Evolutionary conservation across 495 filamentous ascomycete species (phyloP).

Genomic region (Penicillium tannophilum): DNA sequence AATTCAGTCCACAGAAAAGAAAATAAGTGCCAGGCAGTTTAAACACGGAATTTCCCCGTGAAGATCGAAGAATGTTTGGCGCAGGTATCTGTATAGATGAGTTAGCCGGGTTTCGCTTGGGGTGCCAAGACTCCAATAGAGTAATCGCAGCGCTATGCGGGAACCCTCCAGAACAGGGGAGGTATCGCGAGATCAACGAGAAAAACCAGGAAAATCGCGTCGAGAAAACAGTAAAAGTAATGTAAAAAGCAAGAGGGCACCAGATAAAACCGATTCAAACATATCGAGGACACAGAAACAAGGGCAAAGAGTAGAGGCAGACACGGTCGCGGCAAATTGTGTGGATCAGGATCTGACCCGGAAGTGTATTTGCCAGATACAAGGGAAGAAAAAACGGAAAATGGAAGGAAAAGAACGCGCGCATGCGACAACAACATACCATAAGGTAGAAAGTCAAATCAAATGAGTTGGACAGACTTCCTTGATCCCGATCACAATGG

Average conservation of each 20-base stretch:
- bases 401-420: slow-evolving; percentile 10
- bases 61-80: slow-evolving; percentile 10
- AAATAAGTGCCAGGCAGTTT: not conserved
- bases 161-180: slow-evolving; percentile 18
- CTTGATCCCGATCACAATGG: not conserved
- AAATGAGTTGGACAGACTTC: not conserved
- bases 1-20: not conserved
- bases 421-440: slow-evolving; percentile 26
- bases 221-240: slow-evolving; percentile 2
- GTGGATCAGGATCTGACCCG: slow-evolving; percentile 32
- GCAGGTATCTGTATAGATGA: slow-evolving; percentile 26
- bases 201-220: not conserved
- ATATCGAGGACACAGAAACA: not conserved
- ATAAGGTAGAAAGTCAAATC: slow-evolving; percentile 4
- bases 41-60: slow-evolving; percentile 15
- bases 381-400: slow-evolving; percentile 10
- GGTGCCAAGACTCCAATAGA: slow-evolving; percentile 44
- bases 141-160: slow-evolving; percentile 32
- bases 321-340: slow-evolving; percentile 37
- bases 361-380: slow-evolving; percentile 26
- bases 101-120: slow-evolving; percentile 46
- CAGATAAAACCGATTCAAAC: not conserved
- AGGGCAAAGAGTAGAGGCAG: slow-evolving; percentile 11
- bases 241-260: not conserved
- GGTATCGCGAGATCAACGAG: slow-evolving; percentile 8